Conservation (phyloP, 2,329 filamentous ascomycete genomes). For the Monilinia polystroma region DNA sequence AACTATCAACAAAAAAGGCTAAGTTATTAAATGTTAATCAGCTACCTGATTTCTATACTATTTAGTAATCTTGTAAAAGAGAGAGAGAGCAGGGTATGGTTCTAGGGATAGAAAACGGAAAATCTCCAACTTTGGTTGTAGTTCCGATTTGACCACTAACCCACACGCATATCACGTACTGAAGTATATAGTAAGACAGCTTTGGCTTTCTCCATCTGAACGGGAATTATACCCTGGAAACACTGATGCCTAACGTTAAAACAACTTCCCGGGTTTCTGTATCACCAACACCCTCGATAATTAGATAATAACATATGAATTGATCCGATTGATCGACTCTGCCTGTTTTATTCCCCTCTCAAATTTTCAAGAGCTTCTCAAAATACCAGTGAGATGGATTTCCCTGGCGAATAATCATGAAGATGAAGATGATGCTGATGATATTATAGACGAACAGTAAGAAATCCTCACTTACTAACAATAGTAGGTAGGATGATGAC, state of each 20-base stretch:
- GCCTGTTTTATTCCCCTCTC: background rate
- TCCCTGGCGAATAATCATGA: background rate
- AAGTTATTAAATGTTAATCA: constrained; percentile 8
- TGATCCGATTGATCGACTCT: constrained; percentile 16
- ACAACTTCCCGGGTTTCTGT: background rate
- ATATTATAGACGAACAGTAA: background rate
- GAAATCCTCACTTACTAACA: background rate
- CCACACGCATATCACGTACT: background rate
- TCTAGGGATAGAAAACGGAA: background rate
- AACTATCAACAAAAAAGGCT: background rate
- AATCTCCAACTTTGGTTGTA: background rate
- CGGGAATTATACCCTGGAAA: background rate
- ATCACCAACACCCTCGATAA: constrained; percentile 1
- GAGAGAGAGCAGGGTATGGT: too few relatives aligned
- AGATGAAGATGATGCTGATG: background rate
- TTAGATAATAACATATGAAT: background rate
- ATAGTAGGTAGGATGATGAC: constrained; percentile 5
- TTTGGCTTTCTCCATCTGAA: background rate
- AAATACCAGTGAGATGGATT: background rate
- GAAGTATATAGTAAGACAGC: constrained; percentile 5
- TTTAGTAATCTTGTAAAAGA: background rate
- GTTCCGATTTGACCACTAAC: background rate
- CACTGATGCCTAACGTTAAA: constrained; percentile 11
- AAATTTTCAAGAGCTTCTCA: background rate
- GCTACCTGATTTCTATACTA: background rate